A percentile compares a stretch with the other conserved stretches of the same genome.
Evolutionary conservation across 1,284 basidiomycete species (phyloP).

Genomic region (Sanghuangporus weigelae): DNA sequence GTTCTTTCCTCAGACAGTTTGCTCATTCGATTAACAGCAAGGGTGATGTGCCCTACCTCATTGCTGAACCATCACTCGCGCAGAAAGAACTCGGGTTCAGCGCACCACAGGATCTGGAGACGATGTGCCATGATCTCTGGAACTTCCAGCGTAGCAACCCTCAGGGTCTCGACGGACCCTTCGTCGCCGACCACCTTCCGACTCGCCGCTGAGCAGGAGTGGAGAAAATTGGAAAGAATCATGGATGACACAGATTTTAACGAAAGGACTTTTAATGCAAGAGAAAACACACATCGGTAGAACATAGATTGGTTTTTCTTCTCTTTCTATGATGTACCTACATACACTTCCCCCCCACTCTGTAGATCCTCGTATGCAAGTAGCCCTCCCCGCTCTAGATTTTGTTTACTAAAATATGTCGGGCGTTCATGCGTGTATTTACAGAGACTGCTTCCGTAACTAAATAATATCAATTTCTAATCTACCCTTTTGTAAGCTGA

Average conservation of each 20-base stretch:
- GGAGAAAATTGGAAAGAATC: background rate
- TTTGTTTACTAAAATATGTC: background rate
- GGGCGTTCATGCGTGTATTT: background rate
- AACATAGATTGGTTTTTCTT: background rate
- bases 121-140: conserved; percentile 92
- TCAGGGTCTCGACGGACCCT: conserved; percentile 50
- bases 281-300: background rate
- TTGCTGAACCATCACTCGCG: conserved; percentile 89
- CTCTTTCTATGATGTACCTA: background rate
- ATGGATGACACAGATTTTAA: background rate
- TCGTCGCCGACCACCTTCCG: conserved; percentile 6
- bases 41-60: conserved; percentile 96
- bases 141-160: conserved; percentile 90
- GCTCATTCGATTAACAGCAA: conserved; percentile 42
- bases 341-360: background rate
- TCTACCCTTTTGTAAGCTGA: background rate
- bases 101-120: conserved; percentile 74
- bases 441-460: background rate
- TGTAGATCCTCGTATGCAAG: background rate
- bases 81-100: conserved; percentile 94
- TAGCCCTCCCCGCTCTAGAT: background rate
- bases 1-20: background rate
- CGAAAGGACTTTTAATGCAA: background rate
- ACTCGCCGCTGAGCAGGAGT: background rate
- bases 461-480: background rate